Conservation (phyloP, 768 basidiomycete species). For the Russula lepida region DNA sequence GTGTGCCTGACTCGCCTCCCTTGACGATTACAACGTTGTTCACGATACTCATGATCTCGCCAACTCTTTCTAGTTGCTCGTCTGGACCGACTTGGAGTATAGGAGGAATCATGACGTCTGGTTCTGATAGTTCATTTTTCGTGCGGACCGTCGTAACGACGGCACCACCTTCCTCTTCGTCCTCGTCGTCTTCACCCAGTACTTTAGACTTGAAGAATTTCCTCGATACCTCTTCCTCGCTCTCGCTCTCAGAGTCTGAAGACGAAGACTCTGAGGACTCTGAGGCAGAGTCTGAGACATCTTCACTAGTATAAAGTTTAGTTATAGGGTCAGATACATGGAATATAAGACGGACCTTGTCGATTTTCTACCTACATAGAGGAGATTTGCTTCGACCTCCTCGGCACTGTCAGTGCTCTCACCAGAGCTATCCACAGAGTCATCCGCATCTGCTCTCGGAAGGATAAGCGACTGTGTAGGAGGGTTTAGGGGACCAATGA, state of each 20-base stretch:
- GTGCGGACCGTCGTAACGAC: constrained; percentile 42
- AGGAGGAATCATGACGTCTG: constrained; percentile 52
- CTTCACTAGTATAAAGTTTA: constrained; percentile 1
- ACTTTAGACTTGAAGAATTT: neutral
- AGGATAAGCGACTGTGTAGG: neutral
- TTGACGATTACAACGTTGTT: constrained; percentile 66
- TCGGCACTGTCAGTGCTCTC: constrained; percentile 50
- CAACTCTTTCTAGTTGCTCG: constrained; percentile 67
- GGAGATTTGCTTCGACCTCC: constrained; percentile 57
- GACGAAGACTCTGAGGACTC: constrained; percentile 32
- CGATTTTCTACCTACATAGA: constrained; percentile 28
- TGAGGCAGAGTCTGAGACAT: constrained; percentile 29
- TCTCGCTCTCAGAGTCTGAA: constrained; percentile 29
- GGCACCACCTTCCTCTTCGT: constrained; percentile 52
- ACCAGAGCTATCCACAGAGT: constrained; percentile 46
- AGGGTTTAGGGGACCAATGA: constrained; percentile 38
- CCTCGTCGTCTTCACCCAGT: constrained; percentile 25
- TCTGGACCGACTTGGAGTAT: constrained; percentile 51
- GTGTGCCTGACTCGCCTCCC: constrained; percentile 41
- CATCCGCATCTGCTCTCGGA: constrained; percentile 28
- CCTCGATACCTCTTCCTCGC: neutral
- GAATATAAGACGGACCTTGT: constrained; percentile 1
- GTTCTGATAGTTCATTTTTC: constrained; percentile 60
- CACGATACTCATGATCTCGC: constrained; percentile 69
- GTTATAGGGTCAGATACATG: neutral